Evolutionary conservation across 2,329 filamentous ascomycete genomes (phyloP), one percentile per base, ranked within the genome.

Genomic region (Phaeoacremonium minimum): DNA sequence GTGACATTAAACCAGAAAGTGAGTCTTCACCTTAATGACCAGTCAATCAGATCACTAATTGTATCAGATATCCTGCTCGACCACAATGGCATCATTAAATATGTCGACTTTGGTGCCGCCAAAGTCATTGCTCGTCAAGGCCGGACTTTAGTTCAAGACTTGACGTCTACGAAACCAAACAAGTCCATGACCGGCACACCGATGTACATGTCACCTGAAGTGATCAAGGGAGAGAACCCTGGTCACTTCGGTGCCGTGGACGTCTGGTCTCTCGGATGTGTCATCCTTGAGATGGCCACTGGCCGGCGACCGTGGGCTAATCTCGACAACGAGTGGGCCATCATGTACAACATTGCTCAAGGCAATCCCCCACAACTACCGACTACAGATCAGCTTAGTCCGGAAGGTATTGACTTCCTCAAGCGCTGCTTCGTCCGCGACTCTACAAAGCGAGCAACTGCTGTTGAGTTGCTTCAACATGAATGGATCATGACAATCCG

Each of bases 161-260:
- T 82, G 36, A 69, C 73, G 16, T 73, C 76, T 26, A 67, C 73
- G 18, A 72, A 77, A 51, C 76, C 83, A 33, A 90, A 95, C 61
- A 85, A 89, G 56, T 93, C 87, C 22, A 96, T 97, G 83, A 95
- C 90, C 15, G 93, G 93, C 49, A 98, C 93, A 9, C 93, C 93
- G 4, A 98, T 98, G 93, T 98, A 98, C 71, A 98, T 98, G 93
- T 97, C 93, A 6, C 93, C 93, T 5, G 93, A 98, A 68, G 88
- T 96, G 28, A 97, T 98, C 68, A 94, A 90, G 53, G 93, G 93
- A 38, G 84, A 90, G 46, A 82, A 81, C 56, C 69, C 81, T 11
- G 85, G 86, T 37, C 84, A 87, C 46, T 83, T 89, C 40, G 91
- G 90, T 28, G 83, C 90, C 4, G 88, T 94, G 30, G 91, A 98